These are phyloP conservation scores for Passalora sequoiae DNA, from an alignment of 2,329 filamentous ascomycete species.

Conservation along the genomic window DNA sequence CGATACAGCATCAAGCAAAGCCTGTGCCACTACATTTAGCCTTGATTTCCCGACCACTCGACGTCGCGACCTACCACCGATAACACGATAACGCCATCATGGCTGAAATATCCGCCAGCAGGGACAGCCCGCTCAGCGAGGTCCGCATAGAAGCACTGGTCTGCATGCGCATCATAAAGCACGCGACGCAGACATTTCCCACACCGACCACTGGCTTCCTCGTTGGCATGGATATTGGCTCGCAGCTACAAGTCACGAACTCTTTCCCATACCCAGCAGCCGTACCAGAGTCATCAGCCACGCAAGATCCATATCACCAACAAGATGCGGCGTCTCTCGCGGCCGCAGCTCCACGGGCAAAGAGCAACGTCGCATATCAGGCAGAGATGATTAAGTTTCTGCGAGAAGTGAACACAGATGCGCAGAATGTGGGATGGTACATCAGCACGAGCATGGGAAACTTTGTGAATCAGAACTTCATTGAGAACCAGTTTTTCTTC, in stretches of 20 bases:
- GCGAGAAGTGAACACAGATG: constrained; percentile 96
- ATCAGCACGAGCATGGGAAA: constrained; percentile 98
- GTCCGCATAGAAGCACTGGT: constrained; percentile 95
- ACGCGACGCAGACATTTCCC: constrained; percentile 82
- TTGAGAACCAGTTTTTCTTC: constrained; percentile 97
- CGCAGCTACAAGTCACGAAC: constrained; percentile 85
- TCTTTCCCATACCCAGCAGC: constrained; percentile 82
- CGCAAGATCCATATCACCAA: constrained; percentile 67
- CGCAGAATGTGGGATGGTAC: constrained; percentile 98
- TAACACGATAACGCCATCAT: constrained; percentile 24
- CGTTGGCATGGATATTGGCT: constrained; percentile 85
- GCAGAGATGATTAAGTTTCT: constrained; percentile 96
- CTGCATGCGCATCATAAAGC: constrained; percentile 97
- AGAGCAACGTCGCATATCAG: constrained; percentile 83
- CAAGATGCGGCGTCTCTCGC: constrained; percentile 67
- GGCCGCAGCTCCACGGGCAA: constrained; percentile 83
- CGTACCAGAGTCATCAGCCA: constrained; percentile 52
- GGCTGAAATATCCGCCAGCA: constrained; percentile 24
- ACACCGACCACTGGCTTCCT: constrained; percentile 84
- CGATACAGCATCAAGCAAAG: no score
- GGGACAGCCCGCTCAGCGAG: constrained; percentile 54
- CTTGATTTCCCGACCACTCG: no score
- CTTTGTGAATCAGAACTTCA: constrained; percentile 88
- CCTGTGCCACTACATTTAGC: no score
- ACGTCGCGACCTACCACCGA: no score